Evolutionary conservation across 2,329 filamentous ascomycete genomes (phyloP).

Genomic region (Biscogniauxia sp.): DNA sequence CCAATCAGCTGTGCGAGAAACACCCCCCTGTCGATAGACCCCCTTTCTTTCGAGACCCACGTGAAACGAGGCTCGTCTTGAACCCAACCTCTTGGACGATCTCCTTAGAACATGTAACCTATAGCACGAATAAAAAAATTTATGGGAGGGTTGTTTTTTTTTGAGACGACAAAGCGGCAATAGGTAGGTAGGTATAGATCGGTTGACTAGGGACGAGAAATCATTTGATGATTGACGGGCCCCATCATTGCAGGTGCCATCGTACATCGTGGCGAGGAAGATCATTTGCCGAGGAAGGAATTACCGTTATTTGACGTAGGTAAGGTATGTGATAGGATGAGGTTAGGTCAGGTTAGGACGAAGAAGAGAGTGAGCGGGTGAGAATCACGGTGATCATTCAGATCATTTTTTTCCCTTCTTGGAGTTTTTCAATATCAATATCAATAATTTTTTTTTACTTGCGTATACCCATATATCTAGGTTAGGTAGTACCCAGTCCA

Average conservation of each 20-base stretch:
- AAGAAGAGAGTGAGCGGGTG: no score
- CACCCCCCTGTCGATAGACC: no score
- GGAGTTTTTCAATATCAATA: no score
- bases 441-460: no score
- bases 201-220: neutral
- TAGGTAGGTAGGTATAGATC: neutral
- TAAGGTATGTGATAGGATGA: no score
- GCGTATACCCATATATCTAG: no score
- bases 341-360: no score
- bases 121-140: neutral
- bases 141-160: no score
- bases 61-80: conserved; percentile 3
- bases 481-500: no score
- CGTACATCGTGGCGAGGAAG: neutral
- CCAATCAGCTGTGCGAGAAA: neutral
- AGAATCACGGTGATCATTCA: no score
- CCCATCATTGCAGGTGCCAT: neutral
- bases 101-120: neutral
- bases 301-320: neutral
- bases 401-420: no score
- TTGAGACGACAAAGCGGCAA: neutral
- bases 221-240: neutral
- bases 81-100: neutral
- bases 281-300: neutral
- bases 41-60: conserved; percentile 1